A percentile compares a stretch with the other conserved stretches of the same genome.
Evolutionary conservation across 2,329 filamentous ascomycete genomes (phyloP).

Genomic region (Diaporthe vaccinii): DNA sequence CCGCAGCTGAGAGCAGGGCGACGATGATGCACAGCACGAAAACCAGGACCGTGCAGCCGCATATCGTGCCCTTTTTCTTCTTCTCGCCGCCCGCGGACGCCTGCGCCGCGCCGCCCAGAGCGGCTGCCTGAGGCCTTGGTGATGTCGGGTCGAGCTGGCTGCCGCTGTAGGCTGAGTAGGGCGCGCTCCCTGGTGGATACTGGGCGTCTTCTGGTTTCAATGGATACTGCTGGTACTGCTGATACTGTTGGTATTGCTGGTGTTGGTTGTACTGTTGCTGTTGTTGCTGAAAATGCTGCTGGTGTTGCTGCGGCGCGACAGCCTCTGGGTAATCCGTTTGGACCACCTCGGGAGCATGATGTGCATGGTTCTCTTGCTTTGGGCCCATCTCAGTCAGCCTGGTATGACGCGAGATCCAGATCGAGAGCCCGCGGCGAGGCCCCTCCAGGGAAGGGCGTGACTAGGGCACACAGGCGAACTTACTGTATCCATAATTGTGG

Average conservation of each 20-base stretch:
- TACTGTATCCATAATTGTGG: conserved; percentile 22
- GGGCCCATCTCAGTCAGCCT: conserved; percentile 24
- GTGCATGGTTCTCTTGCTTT: conserved; percentile 30
- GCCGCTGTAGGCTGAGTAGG: conserved; percentile 35
- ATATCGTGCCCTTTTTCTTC: conserved; percentile 44
- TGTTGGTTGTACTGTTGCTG: conserved; percentile 25
- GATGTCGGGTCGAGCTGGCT: conserved; percentile 36
- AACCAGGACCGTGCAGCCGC: conserved; percentile 55
- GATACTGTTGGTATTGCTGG: conserved; percentile 32
- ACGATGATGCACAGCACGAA: conserved; percentile 58
- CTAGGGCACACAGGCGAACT: neutral
- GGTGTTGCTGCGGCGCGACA: conserved; percentile 10
- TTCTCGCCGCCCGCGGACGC: neutral
- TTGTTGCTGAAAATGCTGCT: conserved; percentile 5
- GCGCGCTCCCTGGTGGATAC: conserved; percentile 1
- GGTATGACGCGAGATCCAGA: neutral
- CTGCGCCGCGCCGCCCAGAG: neutral
- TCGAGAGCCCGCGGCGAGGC: neutral
- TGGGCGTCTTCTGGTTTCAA: conserved; percentile 32
- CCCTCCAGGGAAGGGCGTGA: neutral
- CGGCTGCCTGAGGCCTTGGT: conserved; percentile 20
- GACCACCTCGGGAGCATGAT: conserved; percentile 40
- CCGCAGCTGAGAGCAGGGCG: conserved; percentile 54
- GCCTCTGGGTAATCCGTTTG: conserved; percentile 34
- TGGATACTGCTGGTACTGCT: conserved; percentile 27